A percentile compares a stretch with the other conserved stretches of the same genome.
phyloP scores from a whole-genome alignment of 2,329 filamentous ascomycete species.

The Exophiala calicioides region DNA sequence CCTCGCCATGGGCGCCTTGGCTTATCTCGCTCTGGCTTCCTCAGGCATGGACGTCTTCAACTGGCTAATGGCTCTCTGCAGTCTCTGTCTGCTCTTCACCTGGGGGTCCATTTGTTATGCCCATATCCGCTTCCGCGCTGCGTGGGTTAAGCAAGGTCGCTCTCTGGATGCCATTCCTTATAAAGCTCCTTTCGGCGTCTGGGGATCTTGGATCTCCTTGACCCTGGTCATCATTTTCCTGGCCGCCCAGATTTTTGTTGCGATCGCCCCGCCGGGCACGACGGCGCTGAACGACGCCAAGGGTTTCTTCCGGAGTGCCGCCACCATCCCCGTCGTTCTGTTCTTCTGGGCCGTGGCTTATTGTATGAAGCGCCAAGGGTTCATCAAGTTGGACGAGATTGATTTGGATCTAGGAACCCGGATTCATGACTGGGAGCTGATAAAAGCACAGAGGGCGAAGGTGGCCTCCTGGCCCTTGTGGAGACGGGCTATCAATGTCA shows the following conservation, averaged over 20 bases:
- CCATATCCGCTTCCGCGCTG: constrained; percentile 85
- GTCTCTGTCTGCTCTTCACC: constrained; percentile 63
- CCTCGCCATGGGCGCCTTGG: constrained; percentile 42
- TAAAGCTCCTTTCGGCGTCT: constrained; percentile 72
- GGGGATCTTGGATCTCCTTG: constrained; percentile 79
- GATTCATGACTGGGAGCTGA: constrained; percentile 65
- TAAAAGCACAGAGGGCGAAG: constrained; percentile 47
- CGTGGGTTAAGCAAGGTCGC: constrained; percentile 71
- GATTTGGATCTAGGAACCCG: constrained; percentile 67
- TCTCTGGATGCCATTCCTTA: constrained; percentile 76
- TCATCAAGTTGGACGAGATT: constrained; percentile 61
- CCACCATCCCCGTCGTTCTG: constrained; percentile 8
- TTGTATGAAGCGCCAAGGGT: constrained; percentile 66
- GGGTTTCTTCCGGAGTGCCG: constrained; percentile 10
- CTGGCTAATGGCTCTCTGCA: constrained; percentile 65
- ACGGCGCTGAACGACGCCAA: constrained; percentile 4
- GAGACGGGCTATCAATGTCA: constrained; percentile 12
- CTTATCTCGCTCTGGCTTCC: constrained; percentile 39
- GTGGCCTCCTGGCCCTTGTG: constrained; percentile 15
- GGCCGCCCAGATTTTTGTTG: constrained; percentile 83
- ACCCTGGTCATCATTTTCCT: constrained; percentile 74
- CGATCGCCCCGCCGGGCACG: constrained; percentile 46
- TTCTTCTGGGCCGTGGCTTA: constrained; percentile 57
- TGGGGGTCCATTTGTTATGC: constrained; percentile 66
- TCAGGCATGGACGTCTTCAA: constrained; percentile 56